These are phyloP conservation scores for Populus tomentosa DNA, from an alignment of 441 rosid genomes.

Conservation along the genomic window DNA sequence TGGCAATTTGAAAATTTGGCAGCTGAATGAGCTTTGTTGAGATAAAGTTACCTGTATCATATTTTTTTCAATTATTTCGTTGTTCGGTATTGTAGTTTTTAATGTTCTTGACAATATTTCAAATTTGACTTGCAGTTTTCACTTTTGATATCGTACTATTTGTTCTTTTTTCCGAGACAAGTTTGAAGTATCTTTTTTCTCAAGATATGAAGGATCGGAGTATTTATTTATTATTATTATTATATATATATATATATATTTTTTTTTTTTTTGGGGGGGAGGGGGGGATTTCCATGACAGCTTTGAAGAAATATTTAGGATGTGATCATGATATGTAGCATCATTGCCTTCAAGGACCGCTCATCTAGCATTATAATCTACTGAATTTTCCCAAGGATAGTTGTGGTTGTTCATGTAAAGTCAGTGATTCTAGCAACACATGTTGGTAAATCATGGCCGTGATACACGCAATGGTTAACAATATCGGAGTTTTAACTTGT, in stretches of 20 bases:
- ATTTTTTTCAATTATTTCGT: conserved; percentile 15
- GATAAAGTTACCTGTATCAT: conserved; percentile 5
- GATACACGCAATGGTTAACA: too few relatives aligned
- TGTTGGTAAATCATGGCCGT: too few relatives aligned
- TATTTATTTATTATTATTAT: not conserved
- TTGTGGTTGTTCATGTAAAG: too few relatives aligned
- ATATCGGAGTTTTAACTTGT: too few relatives aligned
- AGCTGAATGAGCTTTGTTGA: conserved; percentile 31
- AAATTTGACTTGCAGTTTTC: not conserved
- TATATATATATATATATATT: too few relatives aligned
- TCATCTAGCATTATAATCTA: too few relatives aligned
- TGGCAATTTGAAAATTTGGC: conserved; percentile 42
- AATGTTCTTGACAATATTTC: not conserved
- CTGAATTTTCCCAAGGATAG: too few relatives aligned
- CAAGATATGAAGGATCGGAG: not conserved
- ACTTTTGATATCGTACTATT: not conserved
- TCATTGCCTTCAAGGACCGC: too few relatives aligned
- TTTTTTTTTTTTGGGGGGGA: not conserved
- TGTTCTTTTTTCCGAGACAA: not conserved
- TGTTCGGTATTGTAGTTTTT: conserved; percentile 11
- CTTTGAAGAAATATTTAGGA: not conserved
- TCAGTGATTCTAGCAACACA: too few relatives aligned
- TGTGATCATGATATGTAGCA: not conserved
- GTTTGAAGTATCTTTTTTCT: not conserved
- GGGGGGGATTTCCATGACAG: too few relatives aligned